These are phyloP conservation scores for Cephalotrichum gorgonifer DNA, from an alignment of 2,329 filamentous ascomycete species.

Conservation along the genomic window DNA sequence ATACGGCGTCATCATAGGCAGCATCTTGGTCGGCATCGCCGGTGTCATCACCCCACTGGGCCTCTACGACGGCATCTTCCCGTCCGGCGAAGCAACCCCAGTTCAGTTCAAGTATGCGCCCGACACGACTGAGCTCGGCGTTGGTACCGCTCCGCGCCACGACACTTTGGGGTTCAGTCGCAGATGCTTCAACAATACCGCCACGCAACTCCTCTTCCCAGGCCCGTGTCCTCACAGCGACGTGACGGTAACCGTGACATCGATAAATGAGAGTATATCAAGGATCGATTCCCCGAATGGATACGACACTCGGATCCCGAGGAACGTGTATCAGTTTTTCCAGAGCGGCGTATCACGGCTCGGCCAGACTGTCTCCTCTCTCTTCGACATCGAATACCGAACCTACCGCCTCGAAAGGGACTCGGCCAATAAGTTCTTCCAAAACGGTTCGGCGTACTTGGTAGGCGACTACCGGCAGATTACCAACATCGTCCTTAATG, in stretches of 20 bases:
- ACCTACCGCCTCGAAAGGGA: slow-evolving; percentile 3
- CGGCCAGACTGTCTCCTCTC: slow-evolving; percentile 23
- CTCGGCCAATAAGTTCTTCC: not conserved
- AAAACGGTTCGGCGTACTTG: not conserved
- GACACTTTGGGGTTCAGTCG: not conserved
- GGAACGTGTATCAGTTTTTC: not conserved
- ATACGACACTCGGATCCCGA: not conserved
- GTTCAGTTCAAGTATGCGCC: not conserved
- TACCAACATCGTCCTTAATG: slow-evolving; percentile 17
- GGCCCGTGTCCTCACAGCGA: not conserved
- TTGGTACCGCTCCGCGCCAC: not conserved
- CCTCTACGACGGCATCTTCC: slow-evolving; percentile 4
- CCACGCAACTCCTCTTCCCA: not conserved
- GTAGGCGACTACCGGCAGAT: slow-evolving; percentile 6
- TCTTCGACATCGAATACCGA: slow-evolving; percentile 29
- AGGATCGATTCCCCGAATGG: not conserved
- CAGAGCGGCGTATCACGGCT: not conserved
- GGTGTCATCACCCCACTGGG: slow-evolving; percentile 5
- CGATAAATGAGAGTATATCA: not conserved
- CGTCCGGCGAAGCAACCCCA: not conserved
- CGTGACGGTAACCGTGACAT: not conserved
- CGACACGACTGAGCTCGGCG: not conserved
- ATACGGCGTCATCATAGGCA: not conserved
- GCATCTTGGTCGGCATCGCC: slow-evolving; percentile 1
- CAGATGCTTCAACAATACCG: not conserved